These are phyloP conservation scores for Albugo laibachii DNA, from an alignment of 352 stramenopile genomes.

Conservation along the genomic window DNA sequence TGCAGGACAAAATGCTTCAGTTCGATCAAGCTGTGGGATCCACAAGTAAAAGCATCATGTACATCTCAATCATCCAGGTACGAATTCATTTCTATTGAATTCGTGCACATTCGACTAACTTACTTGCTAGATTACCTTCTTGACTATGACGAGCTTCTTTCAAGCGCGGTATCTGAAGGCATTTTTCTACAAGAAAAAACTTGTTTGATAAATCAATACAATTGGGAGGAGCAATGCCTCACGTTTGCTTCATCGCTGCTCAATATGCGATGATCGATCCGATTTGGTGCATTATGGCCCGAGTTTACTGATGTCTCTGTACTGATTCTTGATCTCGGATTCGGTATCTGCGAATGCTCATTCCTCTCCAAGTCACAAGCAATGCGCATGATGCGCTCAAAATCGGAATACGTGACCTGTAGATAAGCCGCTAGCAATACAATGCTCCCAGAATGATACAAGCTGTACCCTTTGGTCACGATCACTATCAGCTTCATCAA, in stretches of 20 bases:
- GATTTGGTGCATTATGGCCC: too few relatives aligned
- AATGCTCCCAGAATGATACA: not conserved
- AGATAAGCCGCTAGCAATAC: not conserved
- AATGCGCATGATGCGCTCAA: slow-evolving; percentile 10
- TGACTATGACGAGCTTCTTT: slow-evolving; percentile 48
- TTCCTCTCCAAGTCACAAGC: too few relatives aligned
- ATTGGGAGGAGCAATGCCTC: not conserved
- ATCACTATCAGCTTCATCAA: slow-evolving; percentile 34
- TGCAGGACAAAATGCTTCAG: slow-evolving; percentile 39
- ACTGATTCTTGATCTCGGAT: too few relatives aligned
- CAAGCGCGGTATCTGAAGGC: slow-evolving; percentile 58
- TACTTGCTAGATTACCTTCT: slow-evolving; percentile 26
- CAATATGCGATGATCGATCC: too few relatives aligned
- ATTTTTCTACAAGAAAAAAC: slow-evolving; percentile 77
- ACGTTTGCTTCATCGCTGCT: too few relatives aligned
- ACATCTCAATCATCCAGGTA: slow-evolving; percentile 64
- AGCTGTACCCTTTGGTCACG: slow-evolving; percentile 21
- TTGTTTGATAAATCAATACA: slow-evolving; percentile 17
- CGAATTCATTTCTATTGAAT: not conserved
- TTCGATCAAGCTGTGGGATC: slow-evolving; percentile 54
- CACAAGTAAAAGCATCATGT: slow-evolving; percentile 62
- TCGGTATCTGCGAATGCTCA: too few relatives aligned
- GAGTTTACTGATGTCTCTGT: too few relatives aligned
- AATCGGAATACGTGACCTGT: slow-evolving; percentile 46
- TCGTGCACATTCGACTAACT: not conserved